These are phyloP conservation scores for Prototheca wickerhamii DNA, from an alignment of 163 green algal genomes.

Conservation along the genomic window DNA sequence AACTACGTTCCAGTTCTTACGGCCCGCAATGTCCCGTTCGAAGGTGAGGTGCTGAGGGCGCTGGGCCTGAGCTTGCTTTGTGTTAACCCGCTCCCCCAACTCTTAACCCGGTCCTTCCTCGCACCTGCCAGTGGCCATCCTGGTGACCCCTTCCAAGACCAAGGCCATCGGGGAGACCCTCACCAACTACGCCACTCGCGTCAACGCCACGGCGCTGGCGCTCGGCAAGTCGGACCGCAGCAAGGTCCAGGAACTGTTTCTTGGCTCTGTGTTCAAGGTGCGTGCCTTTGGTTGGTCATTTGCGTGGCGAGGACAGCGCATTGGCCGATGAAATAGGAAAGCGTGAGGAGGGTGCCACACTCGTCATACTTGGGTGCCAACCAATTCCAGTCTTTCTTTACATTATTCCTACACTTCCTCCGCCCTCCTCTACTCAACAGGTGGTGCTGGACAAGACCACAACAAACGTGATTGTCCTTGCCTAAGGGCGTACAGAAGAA, in stretches of 20 bases:
- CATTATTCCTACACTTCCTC: too few species aligned
- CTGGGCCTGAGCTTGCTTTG: not conserved
- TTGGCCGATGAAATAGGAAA: too few species aligned
- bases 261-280: not conserved
- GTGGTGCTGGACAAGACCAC: too few species aligned
- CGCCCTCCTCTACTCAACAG: too few species aligned
- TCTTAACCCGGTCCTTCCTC: too few species aligned
- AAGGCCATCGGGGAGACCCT: not conserved
- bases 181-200: not conserved
- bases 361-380: too few species aligned
- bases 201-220: not conserved
- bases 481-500: too few species aligned
- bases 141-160: not conserved
- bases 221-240: conserved; percentile 1
- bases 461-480: too few species aligned
- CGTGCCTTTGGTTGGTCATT: not conserved
- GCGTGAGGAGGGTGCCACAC: too few species aligned
- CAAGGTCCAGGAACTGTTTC: not conserved
- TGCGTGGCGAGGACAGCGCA: too few species aligned
- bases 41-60: not conserved
- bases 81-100: not conserved
- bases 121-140: not conserved
- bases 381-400: too few species aligned
- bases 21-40: not conserved
- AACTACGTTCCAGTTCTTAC: not conserved